Conservation (phyloP, 2,329 filamentous ascomycete species). For the Diaporthe ampelina region DNA sequence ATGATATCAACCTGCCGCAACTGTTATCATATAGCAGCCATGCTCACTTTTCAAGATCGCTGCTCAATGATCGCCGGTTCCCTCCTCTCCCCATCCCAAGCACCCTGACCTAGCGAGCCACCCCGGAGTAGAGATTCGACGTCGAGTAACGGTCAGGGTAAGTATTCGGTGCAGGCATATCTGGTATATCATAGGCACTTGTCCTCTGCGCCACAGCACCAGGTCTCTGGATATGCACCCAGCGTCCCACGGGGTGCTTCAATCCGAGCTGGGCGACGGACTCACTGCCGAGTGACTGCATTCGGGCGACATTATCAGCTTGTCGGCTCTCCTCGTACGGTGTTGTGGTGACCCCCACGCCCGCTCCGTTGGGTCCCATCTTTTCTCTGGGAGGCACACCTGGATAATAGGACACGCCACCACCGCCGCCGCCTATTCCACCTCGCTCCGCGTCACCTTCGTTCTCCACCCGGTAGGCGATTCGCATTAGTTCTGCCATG, state of each 20-base stretch:
- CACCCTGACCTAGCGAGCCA: neutral
- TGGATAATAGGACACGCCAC: slow-evolving; percentile 18
- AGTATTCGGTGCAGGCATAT: neutral
- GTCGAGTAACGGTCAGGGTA: slow-evolving; percentile 11
- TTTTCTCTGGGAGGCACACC: slow-evolving; percentile 13
- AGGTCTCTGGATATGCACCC: slow-evolving; percentile 18
- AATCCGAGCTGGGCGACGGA: slow-evolving; percentile 16
- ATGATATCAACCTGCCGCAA: neutral
- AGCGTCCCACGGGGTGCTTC: slow-evolving; percentile 18
- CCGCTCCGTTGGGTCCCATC: neutral
- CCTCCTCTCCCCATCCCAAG: neutral
- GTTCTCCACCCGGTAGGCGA: slow-evolving; percentile 26
- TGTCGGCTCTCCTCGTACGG: slow-evolving; percentile 13
- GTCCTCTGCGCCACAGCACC: neutral
- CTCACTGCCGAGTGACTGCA: slow-evolving; percentile 29
- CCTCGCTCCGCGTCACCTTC: neutral
- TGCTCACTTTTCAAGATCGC: neutral
- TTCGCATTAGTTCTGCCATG: slow-evolving; percentile 23
- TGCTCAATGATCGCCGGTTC: neutral
- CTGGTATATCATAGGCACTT: slow-evolving; percentile 10
- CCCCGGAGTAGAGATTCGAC: neutral
- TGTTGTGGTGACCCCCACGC: neutral
- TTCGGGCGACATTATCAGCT: neutral
- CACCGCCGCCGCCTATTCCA: neutral
- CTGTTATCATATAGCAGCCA: neutral